These are phyloP conservation scores for Oropetium thomaeum DNA, from an alignment of 176 grass and related monocot genomes.

Conservation along the genomic window DNA sequence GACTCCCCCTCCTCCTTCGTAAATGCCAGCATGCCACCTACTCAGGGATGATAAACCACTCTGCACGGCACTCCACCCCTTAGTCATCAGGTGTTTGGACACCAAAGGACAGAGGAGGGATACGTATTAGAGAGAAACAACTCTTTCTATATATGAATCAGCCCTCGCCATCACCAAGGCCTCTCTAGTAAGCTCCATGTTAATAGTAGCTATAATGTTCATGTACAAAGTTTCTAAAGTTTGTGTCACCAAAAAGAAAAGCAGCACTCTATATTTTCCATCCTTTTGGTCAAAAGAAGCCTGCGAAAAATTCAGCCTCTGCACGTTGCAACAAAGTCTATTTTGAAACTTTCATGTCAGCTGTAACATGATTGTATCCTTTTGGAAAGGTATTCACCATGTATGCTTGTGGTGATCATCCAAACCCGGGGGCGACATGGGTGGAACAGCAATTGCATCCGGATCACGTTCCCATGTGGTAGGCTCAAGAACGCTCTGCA, in stretches of 20 bases:
- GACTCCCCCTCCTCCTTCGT: too few relatives aligned
- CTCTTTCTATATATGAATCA: neutral
- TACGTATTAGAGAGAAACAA: neutral
- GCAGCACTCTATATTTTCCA: constrained; percentile 3
- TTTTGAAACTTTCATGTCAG: neutral
- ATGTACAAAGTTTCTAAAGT: neutral
- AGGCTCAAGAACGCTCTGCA: constrained; percentile 29
- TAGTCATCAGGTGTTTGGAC: too few relatives aligned
- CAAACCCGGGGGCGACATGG: constrained; percentile 57
- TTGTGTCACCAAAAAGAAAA: neutral
- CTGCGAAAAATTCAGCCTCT: neutral
- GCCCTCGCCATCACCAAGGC: neutral
- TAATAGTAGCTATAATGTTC: constrained; percentile 8
- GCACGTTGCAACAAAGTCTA: neutral
- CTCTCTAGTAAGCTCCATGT: neutral
- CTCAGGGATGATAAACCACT: neutral
- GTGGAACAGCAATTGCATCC: constrained; percentile 46
- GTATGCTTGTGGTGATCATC: constrained; percentile 3
- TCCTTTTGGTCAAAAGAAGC: neutral
- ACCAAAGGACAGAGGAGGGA: too few relatives aligned
- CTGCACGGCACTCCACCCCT: too few relatives aligned
- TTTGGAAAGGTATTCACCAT: constrained; percentile 3
- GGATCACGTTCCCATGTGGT: neutral
- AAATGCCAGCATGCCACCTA: neutral
- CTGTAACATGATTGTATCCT: neutral